These are phyloP conservation scores for Hirschioporus abietinus DNA, from an alignment of 768 basidiomycete genomes.

Conservation along the genomic window DNA sequence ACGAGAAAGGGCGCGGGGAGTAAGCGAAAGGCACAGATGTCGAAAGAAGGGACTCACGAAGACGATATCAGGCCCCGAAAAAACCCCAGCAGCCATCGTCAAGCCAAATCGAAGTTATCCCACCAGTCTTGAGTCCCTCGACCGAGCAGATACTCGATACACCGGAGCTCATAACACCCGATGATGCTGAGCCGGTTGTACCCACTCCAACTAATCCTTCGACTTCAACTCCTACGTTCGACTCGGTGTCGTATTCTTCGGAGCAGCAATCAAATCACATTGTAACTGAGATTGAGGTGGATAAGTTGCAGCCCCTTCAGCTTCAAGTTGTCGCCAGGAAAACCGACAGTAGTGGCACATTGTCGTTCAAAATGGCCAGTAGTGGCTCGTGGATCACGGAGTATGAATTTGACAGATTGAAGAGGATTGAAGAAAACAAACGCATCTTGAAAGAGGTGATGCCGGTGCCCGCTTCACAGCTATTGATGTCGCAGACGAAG, in stretches of 20 bases:
- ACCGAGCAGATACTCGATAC: too few relatives aligned
- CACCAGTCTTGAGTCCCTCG: too few relatives aligned
- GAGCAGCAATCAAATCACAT: not conserved
- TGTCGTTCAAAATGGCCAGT: not conserved
- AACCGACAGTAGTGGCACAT: not conserved
- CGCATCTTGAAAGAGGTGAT: not conserved
- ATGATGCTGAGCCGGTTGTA: too few relatives aligned
- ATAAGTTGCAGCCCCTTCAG: not conserved
- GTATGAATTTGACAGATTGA: not conserved
- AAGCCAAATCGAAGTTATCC: too few relatives aligned
- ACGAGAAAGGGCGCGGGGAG: not conserved
- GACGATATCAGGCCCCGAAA: too few relatives aligned
- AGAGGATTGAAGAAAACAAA: not conserved
- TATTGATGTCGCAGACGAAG: not conserved
- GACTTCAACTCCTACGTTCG: not conserved
- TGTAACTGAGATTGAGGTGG: not conserved
- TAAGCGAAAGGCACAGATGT: too few relatives aligned
- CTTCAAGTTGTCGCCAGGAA: not conserved
- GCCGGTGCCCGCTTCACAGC: not conserved
- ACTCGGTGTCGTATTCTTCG: too few relatives aligned
- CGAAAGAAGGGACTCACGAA: too few relatives aligned
- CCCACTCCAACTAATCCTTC: not conserved
- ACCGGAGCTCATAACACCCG: too few relatives aligned
- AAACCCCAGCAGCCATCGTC: too few relatives aligned
- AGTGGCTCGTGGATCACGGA: not conserved